Evolutionary conservation across 1,139 yeast species (phyloP), one percentile per base, ranked within the genome.

Genomic region (Pichia cactophila): DNA sequence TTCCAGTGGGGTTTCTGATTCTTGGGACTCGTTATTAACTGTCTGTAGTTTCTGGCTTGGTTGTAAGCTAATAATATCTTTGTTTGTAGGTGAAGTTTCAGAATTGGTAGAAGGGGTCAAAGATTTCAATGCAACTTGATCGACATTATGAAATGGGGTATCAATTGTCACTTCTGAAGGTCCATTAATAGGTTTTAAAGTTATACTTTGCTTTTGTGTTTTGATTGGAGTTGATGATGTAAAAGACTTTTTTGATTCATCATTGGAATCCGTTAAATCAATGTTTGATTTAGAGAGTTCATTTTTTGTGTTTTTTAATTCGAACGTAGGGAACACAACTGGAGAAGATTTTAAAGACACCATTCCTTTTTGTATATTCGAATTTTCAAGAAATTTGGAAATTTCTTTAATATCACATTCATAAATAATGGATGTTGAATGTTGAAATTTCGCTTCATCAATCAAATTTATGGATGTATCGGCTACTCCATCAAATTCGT

Each of bases 401-500:
- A 76, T 61, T 16, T 61, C 43, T 5, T 59, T 61, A 42, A 83
- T 61, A 58, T 84, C 88, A 58, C 84, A 73, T 54, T 80, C 81
- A 58, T 77, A 83, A 44, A 85, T 68, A 66, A 83, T 76, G 4
- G 92, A 82, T 37, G 80, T 78, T 47, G 58, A 57, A 41, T 54
- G 58, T 11, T 77, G 77, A 49, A 68, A 70, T n/a, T 72, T 72
- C 51, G 69, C 61, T 47, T 75, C 79, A 38, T 77, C 78, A 46
- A 74, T 73, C 39, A 73, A 72, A 12, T 49, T 47, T 41, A 52
- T 54, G 14, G 75, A 72, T 51, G 58, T 49, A 52, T 68, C 73
- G 17, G 67, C 56, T 40, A 70, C 66, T 43, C 62, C 62, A 7
- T 48, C 38, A 44, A 61, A 61, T 44, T 73, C 72, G 54, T 71